phyloP scores from a whole-genome alignment of 495 filamentous ascomycete species.

The Physcia stellaris region DNA sequence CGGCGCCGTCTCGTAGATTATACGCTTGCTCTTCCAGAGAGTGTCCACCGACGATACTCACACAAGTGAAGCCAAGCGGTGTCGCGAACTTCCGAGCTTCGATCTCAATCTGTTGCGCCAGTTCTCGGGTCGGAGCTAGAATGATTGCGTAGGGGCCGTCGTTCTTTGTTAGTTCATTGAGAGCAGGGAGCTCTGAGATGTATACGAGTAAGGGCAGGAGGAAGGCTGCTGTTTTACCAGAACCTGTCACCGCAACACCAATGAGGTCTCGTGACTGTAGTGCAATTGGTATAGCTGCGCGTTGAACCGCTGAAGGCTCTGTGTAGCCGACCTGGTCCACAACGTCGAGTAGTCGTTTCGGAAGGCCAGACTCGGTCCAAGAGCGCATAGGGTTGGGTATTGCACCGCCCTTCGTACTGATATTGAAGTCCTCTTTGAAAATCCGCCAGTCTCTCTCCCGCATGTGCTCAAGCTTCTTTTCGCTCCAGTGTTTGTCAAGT shows the following conservation, averaged over 20 bases:
- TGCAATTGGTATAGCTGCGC: constrained; percentile 91
- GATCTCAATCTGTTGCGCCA: constrained; percentile 93
- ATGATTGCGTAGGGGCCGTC: constrained; percentile 96
- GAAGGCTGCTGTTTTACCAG: constrained; percentile 96
- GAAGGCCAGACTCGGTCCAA: constrained; percentile 78
- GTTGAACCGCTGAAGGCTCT: constrained; percentile 83
- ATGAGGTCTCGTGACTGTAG: constrained; percentile 89
- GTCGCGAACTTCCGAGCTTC: constrained; percentile 90
- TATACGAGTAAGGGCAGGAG: constrained; percentile 90
- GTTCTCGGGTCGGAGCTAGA: constrained; percentile 91
- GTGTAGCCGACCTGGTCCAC: constrained; percentile 81
- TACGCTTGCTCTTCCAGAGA: constrained; percentile 90
- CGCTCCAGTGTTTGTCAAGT: constrained; percentile 90
- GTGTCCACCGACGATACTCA: constrained; percentile 95
- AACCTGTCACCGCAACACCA: constrained; percentile 96
- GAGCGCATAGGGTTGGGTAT: constrained; percentile 96
- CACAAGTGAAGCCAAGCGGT: constrained; percentile 86
- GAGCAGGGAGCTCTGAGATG: constrained; percentile 77
- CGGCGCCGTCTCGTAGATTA: constrained; percentile 84
- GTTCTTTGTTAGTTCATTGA: constrained; percentile 81
- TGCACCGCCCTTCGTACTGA: constrained; percentile 75
- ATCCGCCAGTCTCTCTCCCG: constrained; percentile 98
- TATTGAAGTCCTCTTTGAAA: constrained; percentile 99
- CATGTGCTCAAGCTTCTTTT: constrained; percentile 93
- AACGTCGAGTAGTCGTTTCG: constrained; percentile 68